Evolutionary conservation across 805 yeast genomes (phyloP).

Genomic region (Candida sphagnicola): DNA sequence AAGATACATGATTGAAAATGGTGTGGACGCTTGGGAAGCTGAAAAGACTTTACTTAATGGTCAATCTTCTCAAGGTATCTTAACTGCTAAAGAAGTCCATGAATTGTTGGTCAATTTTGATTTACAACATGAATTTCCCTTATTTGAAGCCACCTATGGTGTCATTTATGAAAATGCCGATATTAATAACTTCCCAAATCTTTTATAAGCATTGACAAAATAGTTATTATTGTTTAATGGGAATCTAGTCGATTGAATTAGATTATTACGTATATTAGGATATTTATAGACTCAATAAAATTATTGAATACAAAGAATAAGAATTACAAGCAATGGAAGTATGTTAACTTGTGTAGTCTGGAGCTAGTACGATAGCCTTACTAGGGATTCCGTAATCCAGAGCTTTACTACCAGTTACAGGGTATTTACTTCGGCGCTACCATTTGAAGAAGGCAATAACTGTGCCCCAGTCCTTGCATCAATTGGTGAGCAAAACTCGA

Average conservation of each 20-base stretch:
- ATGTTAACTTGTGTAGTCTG: too few species aligned
- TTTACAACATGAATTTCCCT: conserved; percentile 70
- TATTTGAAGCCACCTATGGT: conserved; percentile 74
- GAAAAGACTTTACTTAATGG: conserved; percentile 89
- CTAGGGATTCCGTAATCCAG: too few species aligned
- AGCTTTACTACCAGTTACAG: too few species aligned
- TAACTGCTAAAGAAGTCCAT: conserved; percentile 88
- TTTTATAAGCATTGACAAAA: conserved; percentile 29
- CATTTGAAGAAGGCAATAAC: too few species aligned
- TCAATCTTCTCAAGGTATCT: conserved; percentile 93
- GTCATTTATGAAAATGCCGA: conserved; percentile 73
- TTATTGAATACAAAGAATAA: not conserved
- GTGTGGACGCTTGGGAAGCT: conserved; percentile 72
- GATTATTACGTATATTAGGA: not conserved
- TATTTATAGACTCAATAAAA: not conserved
- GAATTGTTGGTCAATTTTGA: conserved; percentile 61
- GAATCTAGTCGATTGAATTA: too few species aligned
- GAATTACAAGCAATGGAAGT: too few species aligned
- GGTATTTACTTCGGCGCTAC: too few species aligned
- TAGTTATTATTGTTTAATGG: not conserved
- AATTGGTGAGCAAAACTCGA: too few species aligned
- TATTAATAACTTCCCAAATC: conserved; percentile 70
- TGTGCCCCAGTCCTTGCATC: too few species aligned
- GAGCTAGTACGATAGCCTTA: too few species aligned
- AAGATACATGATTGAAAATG: conserved; percentile 74